Conservation (phyloP, 495 filamentous ascomycete species). For the Neurospora tetraspora region DNA sequence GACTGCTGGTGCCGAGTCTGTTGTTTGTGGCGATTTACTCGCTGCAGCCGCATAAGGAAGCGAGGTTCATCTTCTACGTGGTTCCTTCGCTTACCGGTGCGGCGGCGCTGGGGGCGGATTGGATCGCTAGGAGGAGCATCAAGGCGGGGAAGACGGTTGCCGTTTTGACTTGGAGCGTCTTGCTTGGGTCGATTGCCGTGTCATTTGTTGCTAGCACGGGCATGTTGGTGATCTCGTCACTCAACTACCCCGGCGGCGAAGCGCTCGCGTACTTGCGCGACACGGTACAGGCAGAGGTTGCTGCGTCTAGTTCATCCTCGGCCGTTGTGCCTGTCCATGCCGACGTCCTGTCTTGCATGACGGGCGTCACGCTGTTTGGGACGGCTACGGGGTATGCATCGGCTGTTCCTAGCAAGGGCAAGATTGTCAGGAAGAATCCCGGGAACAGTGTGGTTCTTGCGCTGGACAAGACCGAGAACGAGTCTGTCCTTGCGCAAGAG, state of each 20-base stretch:
- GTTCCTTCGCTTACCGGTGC: slow-evolving; percentile 72
- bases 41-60: slow-evolving; percentile 86
- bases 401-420: neutral
- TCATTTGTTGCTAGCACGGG: slow-evolving; percentile 49
- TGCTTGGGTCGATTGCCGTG: slow-evolving; percentile 47
- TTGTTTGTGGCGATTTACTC: slow-evolving; percentile 74
- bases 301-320: slow-evolving; percentile 16
- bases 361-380: slow-evolving; percentile 82
- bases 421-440: neutral
- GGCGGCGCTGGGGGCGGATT: slow-evolving; percentile 62
- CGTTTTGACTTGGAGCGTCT: slow-evolving; percentile 40
- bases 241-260: slow-evolving; percentile 83
- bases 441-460: slow-evolving; percentile 17
- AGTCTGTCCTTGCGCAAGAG: slow-evolving; percentile 41
- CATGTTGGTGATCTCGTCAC: slow-evolving; percentile 61
- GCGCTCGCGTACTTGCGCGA: slow-evolving; percentile 48
- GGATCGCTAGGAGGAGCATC: slow-evolving; percentile 57
- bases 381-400: slow-evolving; percentile 9
- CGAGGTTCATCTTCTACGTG: slow-evolving; percentile 87
- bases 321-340: slow-evolving; percentile 52
- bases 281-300: slow-evolving; percentile 29
- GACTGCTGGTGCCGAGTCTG: slow-evolving; percentile 55
- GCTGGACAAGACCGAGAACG: slow-evolving; percentile 57
- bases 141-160: slow-evolving; percentile 44
- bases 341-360: slow-evolving; percentile 85